Evolutionary conservation across 352 stramenopile species (phyloP).

Genomic region (Peronospora tabacina): DNA sequence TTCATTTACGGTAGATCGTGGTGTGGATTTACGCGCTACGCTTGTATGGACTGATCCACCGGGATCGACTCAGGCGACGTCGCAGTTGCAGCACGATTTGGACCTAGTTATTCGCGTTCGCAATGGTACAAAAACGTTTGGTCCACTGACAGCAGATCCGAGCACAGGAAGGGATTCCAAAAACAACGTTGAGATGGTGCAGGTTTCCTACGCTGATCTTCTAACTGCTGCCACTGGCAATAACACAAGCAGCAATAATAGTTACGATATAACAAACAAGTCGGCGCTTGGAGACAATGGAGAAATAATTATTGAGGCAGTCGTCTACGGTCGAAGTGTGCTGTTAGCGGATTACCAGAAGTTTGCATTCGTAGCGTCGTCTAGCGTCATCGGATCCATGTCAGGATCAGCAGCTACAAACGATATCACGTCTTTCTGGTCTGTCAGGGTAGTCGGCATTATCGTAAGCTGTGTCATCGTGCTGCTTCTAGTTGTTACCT

Average conservation of each 20-base stretch:
- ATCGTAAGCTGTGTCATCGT: constrained; percentile 42
- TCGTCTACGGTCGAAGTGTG: constrained; percentile 59
- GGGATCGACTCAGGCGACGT: constrained; percentile 51
- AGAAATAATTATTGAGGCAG: constrained; percentile 65
- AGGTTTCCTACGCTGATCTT: constrained; percentile 60
- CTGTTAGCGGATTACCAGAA: constrained; percentile 44
- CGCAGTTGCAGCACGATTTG: constrained; percentile 70
- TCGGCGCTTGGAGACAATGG: constrained; percentile 31
- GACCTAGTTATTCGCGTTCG: constrained; percentile 62
- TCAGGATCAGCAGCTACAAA: constrained; percentile 20
- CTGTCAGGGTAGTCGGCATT: constrained; percentile 43
- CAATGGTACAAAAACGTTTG: constrained; percentile 48
- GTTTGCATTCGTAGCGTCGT: constrained; percentile 77
- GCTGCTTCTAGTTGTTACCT: constrained; percentile 40
- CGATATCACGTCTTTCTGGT: constrained; percentile 41
- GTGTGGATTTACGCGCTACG: constrained; percentile 60
- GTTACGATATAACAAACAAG: constrained; percentile 18
- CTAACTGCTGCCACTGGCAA: constrained; percentile 29
- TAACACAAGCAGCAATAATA: constrained; percentile 16
- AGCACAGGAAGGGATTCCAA: constrained; percentile 47
- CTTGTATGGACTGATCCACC: constrained; percentile 75
- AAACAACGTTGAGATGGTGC: constrained; percentile 85
- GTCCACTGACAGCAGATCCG: constrained; percentile 46
- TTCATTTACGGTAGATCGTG: constrained; percentile 56
- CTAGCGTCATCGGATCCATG: constrained; percentile 57